These are phyloP conservation scores for Capsicum rhomboideum DNA, from an alignment of 257 asterid genomes.

Conservation along the genomic window DNA sequence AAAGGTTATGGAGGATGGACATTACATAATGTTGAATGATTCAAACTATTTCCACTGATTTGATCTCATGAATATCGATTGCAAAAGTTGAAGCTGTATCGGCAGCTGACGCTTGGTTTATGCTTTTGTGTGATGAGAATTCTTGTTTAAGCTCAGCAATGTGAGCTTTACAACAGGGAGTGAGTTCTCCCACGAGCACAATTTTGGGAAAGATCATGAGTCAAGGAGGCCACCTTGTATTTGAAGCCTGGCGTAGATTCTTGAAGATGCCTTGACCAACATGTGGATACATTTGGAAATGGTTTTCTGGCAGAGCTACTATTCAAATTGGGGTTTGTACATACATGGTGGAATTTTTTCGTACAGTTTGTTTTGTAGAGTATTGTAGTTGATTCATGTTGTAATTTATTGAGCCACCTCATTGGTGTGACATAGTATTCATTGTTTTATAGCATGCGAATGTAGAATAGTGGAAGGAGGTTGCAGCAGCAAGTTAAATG, in stretches of 20 bases:
- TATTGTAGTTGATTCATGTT: not conserved
- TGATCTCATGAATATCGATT: not conserved
- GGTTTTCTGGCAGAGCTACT: not conserved
- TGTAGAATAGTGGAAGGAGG: no score
- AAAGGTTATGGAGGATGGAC: slow-evolving; percentile 46
- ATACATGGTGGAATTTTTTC: not conserved
- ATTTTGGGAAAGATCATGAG: not conserved
- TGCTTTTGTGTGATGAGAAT: not conserved
- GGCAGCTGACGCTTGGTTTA: slow-evolving; percentile 4
- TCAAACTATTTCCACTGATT: slow-evolving; percentile 43
- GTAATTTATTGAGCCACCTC: not conserved
- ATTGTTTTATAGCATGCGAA: not conserved
- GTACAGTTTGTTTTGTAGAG: not conserved
- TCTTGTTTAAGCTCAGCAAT: not conserved
- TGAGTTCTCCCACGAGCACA: not conserved
- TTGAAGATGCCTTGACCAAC: not conserved
- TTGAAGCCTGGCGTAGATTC: not conserved
- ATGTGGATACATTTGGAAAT: no score
- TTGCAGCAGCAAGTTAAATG: no score
- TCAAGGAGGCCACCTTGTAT: no score
- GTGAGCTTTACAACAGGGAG: not conserved
- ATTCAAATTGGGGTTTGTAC: not conserved
- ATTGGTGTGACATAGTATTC: not conserved
- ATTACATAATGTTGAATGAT: slow-evolving; percentile 41
- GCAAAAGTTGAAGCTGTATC: slow-evolving; percentile 12